A percentile compares a stretch with the other conserved stretches of the same genome.
These are phyloP conservation scores for Dactylellina sp. DNA, from an alignment of 2,329 filamentous ascomycete species.

Conservation along the genomic window DNA sequence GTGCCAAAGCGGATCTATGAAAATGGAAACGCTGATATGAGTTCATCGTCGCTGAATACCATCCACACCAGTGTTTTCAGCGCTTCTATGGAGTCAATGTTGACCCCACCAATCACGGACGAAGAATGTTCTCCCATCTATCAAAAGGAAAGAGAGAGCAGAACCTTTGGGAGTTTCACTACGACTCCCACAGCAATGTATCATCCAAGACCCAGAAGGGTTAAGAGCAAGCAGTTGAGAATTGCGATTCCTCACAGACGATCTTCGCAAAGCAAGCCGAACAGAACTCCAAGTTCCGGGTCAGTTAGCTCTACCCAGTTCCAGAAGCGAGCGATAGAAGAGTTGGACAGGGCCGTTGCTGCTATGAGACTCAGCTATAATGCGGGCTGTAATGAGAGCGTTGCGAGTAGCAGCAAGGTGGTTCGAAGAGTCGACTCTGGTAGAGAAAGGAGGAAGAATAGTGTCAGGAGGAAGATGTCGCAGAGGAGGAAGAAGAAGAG, in stretches of 20 bases:
- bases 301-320: constrained; percentile 29
- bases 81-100: constrained; percentile 33
- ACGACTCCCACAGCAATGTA: constrained; percentile 19
- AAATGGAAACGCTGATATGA: constrained; percentile 15
- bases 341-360: constrained; percentile 32
- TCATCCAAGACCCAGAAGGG: constrained; percentile 42
- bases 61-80: constrained; percentile 11
- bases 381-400: constrained; percentile 5
- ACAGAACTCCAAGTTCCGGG: constrained; percentile 37
- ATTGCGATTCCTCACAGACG: constrained; percentile 45
- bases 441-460: constrained; percentile 40
- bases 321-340: constrained; percentile 43
- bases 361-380: constrained; percentile 26
- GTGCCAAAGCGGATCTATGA: constrained; percentile 46
- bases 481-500: constrained; percentile 25
- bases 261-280: constrained; percentile 20
- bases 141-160: constrained; percentile 9
- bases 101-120: constrained; percentile 49
- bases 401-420: constrained; percentile 1
- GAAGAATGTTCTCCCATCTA: constrained; percentile 44
- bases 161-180: not conserved
- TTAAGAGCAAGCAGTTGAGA: constrained; percentile 48
- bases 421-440: constrained; percentile 43
- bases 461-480: constrained; percentile 42
- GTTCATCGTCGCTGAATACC: constrained; percentile 29